phyloP scores from a whole-genome alignment of 2,329 filamentous ascomycete genomes.

The Colletotrichum phormii region DNA sequence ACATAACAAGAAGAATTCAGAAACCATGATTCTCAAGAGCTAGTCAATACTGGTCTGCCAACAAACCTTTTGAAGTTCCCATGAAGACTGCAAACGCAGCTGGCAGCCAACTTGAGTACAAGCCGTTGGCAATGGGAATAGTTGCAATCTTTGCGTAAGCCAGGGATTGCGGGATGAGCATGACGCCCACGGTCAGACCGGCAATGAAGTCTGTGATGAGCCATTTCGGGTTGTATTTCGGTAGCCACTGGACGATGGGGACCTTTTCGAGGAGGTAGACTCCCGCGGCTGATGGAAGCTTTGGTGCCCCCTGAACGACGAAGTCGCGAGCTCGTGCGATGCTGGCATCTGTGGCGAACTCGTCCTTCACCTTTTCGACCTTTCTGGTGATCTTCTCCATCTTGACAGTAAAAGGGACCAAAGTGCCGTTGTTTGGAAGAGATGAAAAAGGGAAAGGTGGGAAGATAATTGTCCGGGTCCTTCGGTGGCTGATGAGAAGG shows the following conservation, averaged over 20 bases:
- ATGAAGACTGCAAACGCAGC: constrained; percentile 68
- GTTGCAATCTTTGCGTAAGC: constrained; percentile 72
- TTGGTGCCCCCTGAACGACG: constrained; percentile 43
- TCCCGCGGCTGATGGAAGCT: constrained; percentile 62
- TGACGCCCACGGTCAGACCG: constrained; percentile 69
- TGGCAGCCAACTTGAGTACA: constrained; percentile 71
- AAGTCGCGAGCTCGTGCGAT: constrained; percentile 48
- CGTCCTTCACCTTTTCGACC: constrained; percentile 23
- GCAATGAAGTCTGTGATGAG: constrained; percentile 71
- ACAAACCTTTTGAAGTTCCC: constrained; percentile 70
- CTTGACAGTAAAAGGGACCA: neutral
- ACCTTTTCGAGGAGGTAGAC: constrained; percentile 71
- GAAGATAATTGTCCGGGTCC: neutral
- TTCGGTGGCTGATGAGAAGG: neutral
- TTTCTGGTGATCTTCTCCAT: constrained; percentile 21
- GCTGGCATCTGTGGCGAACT: constrained; percentile 46
- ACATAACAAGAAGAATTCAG: neutral
- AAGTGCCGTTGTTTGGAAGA: neutral
- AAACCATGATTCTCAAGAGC: neutral
- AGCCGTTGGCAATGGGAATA: constrained; percentile 70
- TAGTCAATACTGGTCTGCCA: rapidly evolving
- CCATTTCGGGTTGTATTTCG: constrained; percentile 71
- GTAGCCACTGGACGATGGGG: constrained; percentile 73
- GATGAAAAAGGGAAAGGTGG: neutral
- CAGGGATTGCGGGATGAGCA: constrained; percentile 72